These are phyloP conservation scores for Cenchrus americanus DNA, from an alignment of 176 grass and related monocot genomes.

Conservation along the genomic window DNA sequence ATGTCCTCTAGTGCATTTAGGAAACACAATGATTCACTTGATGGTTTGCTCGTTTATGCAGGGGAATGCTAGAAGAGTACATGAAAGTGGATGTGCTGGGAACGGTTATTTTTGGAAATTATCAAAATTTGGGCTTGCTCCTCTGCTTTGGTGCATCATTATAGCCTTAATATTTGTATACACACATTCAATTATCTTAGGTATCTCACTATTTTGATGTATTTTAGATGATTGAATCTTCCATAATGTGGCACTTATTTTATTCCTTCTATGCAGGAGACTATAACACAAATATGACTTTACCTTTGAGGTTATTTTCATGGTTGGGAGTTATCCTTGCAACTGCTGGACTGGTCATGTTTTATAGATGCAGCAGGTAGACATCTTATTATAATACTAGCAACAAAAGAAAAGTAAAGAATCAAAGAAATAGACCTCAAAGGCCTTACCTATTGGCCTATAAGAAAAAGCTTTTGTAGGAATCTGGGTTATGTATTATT, in stretches of 20 bases:
- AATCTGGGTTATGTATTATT: constrained; percentile 25
- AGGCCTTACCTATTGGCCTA: not conserved
- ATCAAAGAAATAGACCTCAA: constrained; percentile 3
- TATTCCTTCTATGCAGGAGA: constrained; percentile 61
- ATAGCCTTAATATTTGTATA: constrained; percentile 74
- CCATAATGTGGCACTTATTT: constrained; percentile 31
- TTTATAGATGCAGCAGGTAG: constrained; percentile 98
- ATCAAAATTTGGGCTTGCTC: constrained; percentile 85
- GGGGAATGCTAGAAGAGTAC: constrained; percentile 94
- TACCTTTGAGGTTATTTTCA: constrained; percentile 66
- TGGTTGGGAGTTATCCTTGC: constrained; percentile 85
- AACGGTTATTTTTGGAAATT: constrained; percentile 64
- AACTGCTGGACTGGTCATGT: constrained; percentile 70
- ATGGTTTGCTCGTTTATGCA: constrained; percentile 51
- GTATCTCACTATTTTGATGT: constrained; percentile 48
- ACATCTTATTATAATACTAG: constrained; percentile 28
- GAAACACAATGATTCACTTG: not conserved
- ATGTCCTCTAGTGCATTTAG: constrained; percentile 4
- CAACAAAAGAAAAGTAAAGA: not conserved
- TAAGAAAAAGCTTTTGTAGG: not conserved
- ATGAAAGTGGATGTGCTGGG: constrained; percentile 70
- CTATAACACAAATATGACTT: constrained; percentile 63
- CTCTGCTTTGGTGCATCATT: constrained; percentile 83
- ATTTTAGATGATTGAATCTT: constrained; percentile 21
- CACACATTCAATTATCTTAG: constrained; percentile 82